phyloP scores from a whole-genome alignment of 2,329 filamentous ascomycete genomes.

The Seiridium cupressi region DNA sequence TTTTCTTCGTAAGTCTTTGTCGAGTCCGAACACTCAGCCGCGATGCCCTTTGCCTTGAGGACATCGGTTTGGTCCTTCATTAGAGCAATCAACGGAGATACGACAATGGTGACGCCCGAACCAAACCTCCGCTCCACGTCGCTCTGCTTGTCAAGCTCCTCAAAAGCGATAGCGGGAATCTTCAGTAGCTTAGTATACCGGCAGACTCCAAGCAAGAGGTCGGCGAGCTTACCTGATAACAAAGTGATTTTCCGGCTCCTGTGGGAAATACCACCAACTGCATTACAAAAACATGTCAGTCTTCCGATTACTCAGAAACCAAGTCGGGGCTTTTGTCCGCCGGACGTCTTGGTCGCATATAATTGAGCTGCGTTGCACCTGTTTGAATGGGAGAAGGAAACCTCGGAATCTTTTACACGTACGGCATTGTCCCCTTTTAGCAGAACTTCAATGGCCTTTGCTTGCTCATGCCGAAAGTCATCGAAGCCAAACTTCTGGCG shows the following conservation, averaged over 20 bases:
- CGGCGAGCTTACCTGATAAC: slow-evolving; percentile 38
- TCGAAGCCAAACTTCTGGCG: slow-evolving; percentile 36
- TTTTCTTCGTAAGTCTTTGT: slow-evolving; percentile 49
- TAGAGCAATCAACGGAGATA: slow-evolving; percentile 54
- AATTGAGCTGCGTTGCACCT: too few species aligned
- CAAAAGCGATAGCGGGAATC: slow-evolving; percentile 47
- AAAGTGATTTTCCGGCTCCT: slow-evolving; percentile 48
- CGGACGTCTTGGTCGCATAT: too few species aligned
- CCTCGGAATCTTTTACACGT: too few species aligned
- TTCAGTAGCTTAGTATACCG: slow-evolving; percentile 14
- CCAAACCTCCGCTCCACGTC: slow-evolving; percentile 25
- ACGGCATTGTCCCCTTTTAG: slow-evolving; percentile 35
- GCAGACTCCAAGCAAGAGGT: background rate
- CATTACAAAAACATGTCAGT: too few species aligned
- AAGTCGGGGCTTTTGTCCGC: too few species aligned
- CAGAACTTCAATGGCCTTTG: slow-evolving; percentile 35
- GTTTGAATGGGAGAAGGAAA: too few species aligned
- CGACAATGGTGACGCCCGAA: slow-evolving; percentile 52
- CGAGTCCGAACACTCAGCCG: slow-evolving; percentile 55
- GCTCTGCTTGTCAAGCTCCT: slow-evolving; percentile 34
- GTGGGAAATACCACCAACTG: slow-evolving; percentile 44
- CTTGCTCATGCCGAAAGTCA: slow-evolving; percentile 43
- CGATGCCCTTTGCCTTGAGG: slow-evolving; percentile 44
- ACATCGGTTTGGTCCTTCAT: slow-evolving; percentile 63
- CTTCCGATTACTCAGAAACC: too few species aligned